Conservation (phyloP, 495 filamentous ascomycete species). For the Schizothecium vesticola region DNA sequence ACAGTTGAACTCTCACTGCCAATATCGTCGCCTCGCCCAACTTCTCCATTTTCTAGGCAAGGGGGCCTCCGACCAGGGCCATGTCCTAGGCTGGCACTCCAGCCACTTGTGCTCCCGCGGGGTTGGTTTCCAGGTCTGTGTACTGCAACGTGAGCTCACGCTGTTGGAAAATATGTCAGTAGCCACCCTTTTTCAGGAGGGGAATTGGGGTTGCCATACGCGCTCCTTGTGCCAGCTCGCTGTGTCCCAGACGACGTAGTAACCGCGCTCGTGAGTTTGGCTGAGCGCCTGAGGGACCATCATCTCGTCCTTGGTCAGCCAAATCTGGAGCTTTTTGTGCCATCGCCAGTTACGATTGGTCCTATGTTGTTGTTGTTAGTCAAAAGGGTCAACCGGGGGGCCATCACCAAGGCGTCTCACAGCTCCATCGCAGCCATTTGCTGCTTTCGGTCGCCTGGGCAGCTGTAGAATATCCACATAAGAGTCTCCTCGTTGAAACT, state of each 20-base stretch:
- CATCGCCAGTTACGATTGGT: constrained; percentile 81
- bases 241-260: constrained; percentile 87
- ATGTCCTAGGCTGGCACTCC: constrained; percentile 3
- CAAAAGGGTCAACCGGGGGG: not conserved
- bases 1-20: not conserved
- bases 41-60: not conserved
- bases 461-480: constrained; percentile 92
- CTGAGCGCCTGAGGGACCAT: constrained; percentile 63
- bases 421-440: constrained; percentile 78
- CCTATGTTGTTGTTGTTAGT: constrained; percentile 15
- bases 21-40: not conserved
- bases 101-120: constrained; percentile 1
- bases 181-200: not conserved
- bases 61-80: not conserved
- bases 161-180: constrained; percentile 35
- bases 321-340: constrained; percentile 81
- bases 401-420: constrained; percentile 33
- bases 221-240: constrained; percentile 75
- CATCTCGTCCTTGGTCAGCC: constrained; percentile 83
- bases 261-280: constrained; percentile 70
- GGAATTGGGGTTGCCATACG: constrained; percentile 43
- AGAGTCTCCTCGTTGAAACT: constrained; percentile 88
- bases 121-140: constrained; percentile 60
- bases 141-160: constrained; percentile 76
- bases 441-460: constrained; percentile 77